A percentile compares a stretch with the other conserved stretches of the same genome.
These are phyloP conservation scores for Cordyceps tenuipes DNA, from an alignment of 2,329 filamentous ascomycete species.

Conservation along the genomic window DNA sequence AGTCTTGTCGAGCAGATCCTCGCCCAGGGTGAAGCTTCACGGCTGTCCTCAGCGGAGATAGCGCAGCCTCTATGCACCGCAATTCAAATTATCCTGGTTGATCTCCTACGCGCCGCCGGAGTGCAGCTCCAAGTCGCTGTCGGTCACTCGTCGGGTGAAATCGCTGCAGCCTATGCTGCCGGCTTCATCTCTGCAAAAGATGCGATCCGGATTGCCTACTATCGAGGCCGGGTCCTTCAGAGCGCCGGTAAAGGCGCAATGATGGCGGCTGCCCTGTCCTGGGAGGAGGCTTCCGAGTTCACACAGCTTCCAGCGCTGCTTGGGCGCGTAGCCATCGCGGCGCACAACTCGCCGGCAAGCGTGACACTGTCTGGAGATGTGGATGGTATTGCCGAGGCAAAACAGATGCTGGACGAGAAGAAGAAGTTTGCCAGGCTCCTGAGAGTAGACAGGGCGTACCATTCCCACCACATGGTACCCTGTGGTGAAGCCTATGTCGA, in stretches of 20 bases:
- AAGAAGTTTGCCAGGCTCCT: constrained; percentile 1
- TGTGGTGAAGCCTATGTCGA: background rate
- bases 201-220: constrained; percentile 18
- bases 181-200: constrained; percentile 25
- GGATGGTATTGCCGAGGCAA: background rate
- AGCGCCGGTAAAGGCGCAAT: constrained; percentile 3
- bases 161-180: constrained; percentile 39
- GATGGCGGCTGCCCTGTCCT: constrained; percentile 13
- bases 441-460: constrained; percentile 9
- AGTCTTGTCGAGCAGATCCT: constrained; percentile 16
- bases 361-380: constrained; percentile 13
- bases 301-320: background rate
- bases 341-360: constrained; percentile 14
- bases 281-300: constrained; percentile 7
- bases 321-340: constrained; percentile 15
- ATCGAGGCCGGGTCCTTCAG: constrained; percentile 10
- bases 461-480: constrained; percentile 8
- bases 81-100: constrained; percentile 18
- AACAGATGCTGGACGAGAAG: background rate
- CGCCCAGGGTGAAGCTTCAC: background rate
- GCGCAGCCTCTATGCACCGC: constrained; percentile 21
- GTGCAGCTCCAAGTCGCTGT: constrained; percentile 26
- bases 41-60: constrained; percentile 16
- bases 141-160: constrained; percentile 39
- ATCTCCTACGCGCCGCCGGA: constrained; percentile 19